Evolutionary conservation across 2,329 filamentous ascomycete species (phyloP).

Genomic region (Amesomyces nigricolor): DNA sequence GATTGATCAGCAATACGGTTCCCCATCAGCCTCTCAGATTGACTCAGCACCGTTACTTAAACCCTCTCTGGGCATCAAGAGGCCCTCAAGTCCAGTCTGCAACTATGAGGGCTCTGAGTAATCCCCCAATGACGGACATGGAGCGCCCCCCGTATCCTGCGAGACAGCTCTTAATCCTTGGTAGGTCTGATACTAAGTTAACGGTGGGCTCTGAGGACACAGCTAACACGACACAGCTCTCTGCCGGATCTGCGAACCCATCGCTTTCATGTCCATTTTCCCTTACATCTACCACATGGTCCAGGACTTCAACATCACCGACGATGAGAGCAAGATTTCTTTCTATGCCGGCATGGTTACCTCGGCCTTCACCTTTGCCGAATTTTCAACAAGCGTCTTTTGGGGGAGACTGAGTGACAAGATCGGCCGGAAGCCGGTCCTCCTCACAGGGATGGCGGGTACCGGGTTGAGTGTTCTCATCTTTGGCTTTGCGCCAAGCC

Average conservation of each 20-base stretch:
- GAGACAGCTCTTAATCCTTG: slow-evolving; percentile 48
- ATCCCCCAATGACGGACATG: slow-evolving; percentile 14
- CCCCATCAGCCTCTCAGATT: background rate
- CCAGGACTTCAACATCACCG: slow-evolving; percentile 78
- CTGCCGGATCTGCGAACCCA: slow-evolving; percentile 95
- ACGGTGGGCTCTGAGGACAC: background rate
- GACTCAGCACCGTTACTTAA: background rate
- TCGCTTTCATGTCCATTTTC: slow-evolving; percentile 99
- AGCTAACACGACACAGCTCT: slow-evolving; percentile 47
- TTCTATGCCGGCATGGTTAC: slow-evolving; percentile 95
- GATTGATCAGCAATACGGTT: no score
- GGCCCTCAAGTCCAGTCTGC: background rate
- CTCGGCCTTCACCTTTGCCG: slow-evolving; percentile 90
- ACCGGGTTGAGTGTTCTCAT: slow-evolving; percentile 88
- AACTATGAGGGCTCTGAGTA: slow-evolving; percentile 20
- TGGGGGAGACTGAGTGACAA: slow-evolving; percentile 92
- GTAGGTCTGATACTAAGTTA: slow-evolving; percentile 32
- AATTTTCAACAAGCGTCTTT: slow-evolving; percentile 85
- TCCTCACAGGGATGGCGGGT: slow-evolving; percentile 82
- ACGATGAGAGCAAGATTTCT: slow-evolving; percentile 73
- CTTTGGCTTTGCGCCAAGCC: slow-evolving; percentile 82
- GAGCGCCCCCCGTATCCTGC: slow-evolving; percentile 35
- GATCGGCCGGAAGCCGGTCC: slow-evolving; percentile 85
- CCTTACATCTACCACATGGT: slow-evolving; percentile 99
- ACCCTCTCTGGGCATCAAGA: background rate